Conservation (phyloP, 805 yeast species). For the Metschnikowia picachoensis region DNA sequence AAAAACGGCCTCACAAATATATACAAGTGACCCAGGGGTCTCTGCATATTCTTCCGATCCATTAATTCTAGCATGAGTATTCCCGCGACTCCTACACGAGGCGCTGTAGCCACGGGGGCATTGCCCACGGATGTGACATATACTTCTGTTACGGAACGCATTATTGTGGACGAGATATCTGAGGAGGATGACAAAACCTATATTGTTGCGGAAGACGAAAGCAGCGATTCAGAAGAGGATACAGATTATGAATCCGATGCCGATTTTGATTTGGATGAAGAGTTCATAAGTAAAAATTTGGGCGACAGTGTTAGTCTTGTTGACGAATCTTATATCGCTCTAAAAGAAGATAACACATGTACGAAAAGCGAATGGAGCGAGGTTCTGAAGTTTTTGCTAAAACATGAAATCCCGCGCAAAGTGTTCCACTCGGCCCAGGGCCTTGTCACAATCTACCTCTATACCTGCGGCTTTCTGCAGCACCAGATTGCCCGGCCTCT, state of each 20-base stretch:
- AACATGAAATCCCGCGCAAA: slow-evolving; percentile 89
- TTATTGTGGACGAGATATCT: background rate
- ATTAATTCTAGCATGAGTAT: background rate
- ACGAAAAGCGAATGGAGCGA: background rate
- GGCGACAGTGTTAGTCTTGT: slow-evolving; percentile 1
- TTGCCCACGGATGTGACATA: no score
- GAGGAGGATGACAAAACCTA: slow-evolving; percentile 41
- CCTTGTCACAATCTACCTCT: slow-evolving; percentile 68
- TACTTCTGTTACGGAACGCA: background rate
- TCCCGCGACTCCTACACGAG: background rate
- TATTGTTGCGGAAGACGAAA: slow-evolving; percentile 14
- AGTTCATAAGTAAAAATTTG: background rate
- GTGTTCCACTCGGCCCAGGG: slow-evolving; percentile 87
- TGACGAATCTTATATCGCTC: slow-evolving; percentile 6
- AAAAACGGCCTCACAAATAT: no score
- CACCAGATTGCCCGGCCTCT: slow-evolving; percentile 59
- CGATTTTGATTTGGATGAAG: background rate
- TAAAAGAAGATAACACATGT: background rate
- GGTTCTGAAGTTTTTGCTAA: slow-evolving; percentile 46
- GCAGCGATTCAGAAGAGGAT: background rate
- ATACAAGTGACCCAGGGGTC: no score
- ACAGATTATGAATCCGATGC: background rate
- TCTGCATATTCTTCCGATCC: no score
- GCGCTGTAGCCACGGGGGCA: no score
- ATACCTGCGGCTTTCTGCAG: slow-evolving; percentile 56